Base-by-base conservation (phyloP, 305 asterid species). In the Fraxinus sp. region DNA sequence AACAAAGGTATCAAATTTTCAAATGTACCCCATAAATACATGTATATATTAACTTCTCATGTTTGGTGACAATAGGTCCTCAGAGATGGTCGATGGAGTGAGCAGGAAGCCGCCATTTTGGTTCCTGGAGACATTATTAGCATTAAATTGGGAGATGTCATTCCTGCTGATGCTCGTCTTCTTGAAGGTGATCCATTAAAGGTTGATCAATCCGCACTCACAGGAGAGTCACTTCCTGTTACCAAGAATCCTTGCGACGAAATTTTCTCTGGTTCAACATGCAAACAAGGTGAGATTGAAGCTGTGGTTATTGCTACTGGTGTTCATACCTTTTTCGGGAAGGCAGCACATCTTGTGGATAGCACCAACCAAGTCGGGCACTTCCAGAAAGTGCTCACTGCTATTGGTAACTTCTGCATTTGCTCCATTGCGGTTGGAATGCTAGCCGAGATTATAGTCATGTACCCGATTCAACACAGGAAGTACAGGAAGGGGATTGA, bases 1-100 rank as follows among this genome's bases (percentile, higher is more conserved):
- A 41, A 41, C 52, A 41, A 41, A 41, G 52, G 52, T 41, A 41
- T 46, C 28, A 20, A 77, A 22, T 55, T 52, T 57, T n/a, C 1
- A 9, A 18, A 18, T 75, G n/a, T 74, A 35, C 57, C 5, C 4
- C 8, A n/a, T 4, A 10, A 10, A 7, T 18, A 7, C 18, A 30
- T 26, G 7, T 43, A 24, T 11, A 3, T 9, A 7, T 10, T 72
- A 57, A 41, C 39, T 36, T 49, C 75, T 37, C 41, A 35, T 26
- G 14, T 6, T 37, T 14, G 18, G 28, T 74, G 24, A 75, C 35
- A 74, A 79, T 84, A 94, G 97, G 95, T 95, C 35, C 97, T 95
- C 37, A 83, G 98, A 87, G 98, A 92, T 74, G 98, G 97, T 10
- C 88, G 88, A 26, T 95, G 97, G 98, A 89, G 91, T 75, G 98